phyloP scores from a whole-genome alignment of 1,284 basidiomycete genomes.

The Cystobasidium slooffiae region DNA sequence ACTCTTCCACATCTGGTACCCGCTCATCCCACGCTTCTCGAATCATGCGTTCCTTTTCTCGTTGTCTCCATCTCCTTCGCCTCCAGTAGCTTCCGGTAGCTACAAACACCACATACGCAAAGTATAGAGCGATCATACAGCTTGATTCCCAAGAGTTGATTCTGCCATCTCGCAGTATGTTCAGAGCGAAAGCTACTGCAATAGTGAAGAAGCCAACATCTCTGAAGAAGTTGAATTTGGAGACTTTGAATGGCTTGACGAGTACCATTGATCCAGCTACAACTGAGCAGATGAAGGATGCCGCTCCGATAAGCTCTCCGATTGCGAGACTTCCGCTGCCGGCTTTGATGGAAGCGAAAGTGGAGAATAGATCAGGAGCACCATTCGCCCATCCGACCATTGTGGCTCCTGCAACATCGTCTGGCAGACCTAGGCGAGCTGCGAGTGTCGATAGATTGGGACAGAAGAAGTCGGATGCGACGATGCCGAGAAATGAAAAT shows the following conservation, averaged over 20 bases:
- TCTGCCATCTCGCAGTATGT: constrained; percentile 76
- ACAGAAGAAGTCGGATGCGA: constrained; percentile 92
- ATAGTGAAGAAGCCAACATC: constrained; percentile 91
- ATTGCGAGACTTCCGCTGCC: constrained; percentile 87
- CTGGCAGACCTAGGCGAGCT: constrained; percentile 76
- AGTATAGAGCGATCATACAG: constrained; percentile 74
- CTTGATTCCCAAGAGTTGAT: constrained; percentile 76
- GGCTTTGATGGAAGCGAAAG: constrained; percentile 87
- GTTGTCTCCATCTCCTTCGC: constrained; percentile 62
- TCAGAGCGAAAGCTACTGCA: constrained; percentile 73
- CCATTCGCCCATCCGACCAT: constrained; percentile 93
- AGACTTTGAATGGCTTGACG: constrained; percentile 87
- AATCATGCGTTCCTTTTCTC: constrained; percentile 46
- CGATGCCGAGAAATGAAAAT: constrained; percentile 83
- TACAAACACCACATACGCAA: constrained; percentile 77
- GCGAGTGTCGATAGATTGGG: constrained; percentile 86
- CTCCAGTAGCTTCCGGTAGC: constrained; percentile 76
- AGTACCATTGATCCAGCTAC: constrained; percentile 94
- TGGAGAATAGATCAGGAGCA: constrained; percentile 89
- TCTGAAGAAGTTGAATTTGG: constrained; percentile 78
- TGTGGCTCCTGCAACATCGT: constrained; percentile 89
- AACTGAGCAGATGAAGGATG: constrained; percentile 92
- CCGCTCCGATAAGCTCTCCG: constrained; percentile 92
- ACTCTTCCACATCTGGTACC: constrained; percentile 16
- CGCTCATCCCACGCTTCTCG: constrained; percentile 35